Conservation (phyloP, 345 rosid species). For the Citrus maxima region DNA sequence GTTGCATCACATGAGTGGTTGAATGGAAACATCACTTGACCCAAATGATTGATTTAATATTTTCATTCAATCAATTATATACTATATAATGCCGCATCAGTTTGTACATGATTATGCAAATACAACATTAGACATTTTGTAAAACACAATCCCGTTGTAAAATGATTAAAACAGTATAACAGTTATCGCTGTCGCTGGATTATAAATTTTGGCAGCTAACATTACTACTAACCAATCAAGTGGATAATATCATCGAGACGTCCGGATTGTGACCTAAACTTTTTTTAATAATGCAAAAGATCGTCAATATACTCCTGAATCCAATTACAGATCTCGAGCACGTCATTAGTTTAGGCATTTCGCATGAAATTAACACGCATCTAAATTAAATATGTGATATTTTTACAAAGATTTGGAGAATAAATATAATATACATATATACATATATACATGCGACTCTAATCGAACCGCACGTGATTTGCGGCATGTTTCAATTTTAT, state of each 20-base stretch:
- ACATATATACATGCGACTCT: background rate
- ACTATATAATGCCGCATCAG: no score
- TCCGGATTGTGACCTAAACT: background rate
- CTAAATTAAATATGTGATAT: background rate
- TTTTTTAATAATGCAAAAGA: background rate
- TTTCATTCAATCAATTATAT: no score
- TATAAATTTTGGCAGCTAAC: background rate
- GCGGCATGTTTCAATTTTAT: background rate
- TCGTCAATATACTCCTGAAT: background rate
- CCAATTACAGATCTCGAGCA: background rate
- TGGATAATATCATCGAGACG: background rate
- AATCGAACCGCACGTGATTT: background rate
- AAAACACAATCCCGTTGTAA: no score
- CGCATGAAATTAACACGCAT: background rate
- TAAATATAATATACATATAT: no score
- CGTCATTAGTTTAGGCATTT: background rate
- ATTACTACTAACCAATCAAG: background rate
- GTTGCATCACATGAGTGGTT: no score
- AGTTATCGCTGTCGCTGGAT: background rate
- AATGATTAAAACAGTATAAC: background rate
- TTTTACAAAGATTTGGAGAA: background rate
- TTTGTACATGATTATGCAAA: rapidly evolving
- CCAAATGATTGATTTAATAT: no score
- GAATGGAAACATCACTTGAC: no score
- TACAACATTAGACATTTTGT: no score